Base-by-base conservation (phyloP, 495 filamentous ascomycete genomes). In the Podospora pseudocomata region DNA sequence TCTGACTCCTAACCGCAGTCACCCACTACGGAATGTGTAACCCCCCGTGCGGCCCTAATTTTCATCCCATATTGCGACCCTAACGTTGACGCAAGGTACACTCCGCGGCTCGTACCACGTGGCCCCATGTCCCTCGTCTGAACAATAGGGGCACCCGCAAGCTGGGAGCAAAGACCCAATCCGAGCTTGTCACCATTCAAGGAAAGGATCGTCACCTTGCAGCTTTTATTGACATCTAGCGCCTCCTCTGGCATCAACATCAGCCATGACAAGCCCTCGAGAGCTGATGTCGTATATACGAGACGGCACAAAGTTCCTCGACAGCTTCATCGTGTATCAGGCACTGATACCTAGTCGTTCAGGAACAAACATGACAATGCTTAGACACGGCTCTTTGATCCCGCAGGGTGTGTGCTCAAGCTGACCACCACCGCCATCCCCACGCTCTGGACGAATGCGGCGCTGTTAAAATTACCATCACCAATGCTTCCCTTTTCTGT, bases 381-480 rank as follows among this genome's bases (percentile, higher is more conserved):
- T 58, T 20, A 20, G 55, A 26, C 16, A 20, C n/a, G n/a, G 55
- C 55, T 19, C n/a, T 26, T 26, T 20, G 55, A 58, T 26, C 15
- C 54, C 4, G 55, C 3, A 58, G 6, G 55, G 55, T n/a, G 5
- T 1, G 23, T 58, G 55, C 55, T 58, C n/a, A 6, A 58, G 55
- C 55, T 58, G 55, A 58, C 55, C 55, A 58, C 55, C 55, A 58
- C 23, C 19, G 11, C 23, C 55, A 49, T 49, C 39, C 39, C 39
- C 39, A 49, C 39, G 39, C 39, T 49, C 39, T 13, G 39, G 39
- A 49, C 39, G 39, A 19, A 23, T 58, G 55, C 55, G 55, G 55
- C 55, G 23, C 13, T 58, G 55, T 58, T 58, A 58, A 58, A 58
- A 58, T 58, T 58, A 58, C 55, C 55, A 58, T 58, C 13, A 5